Conservation (phyloP, 768 basidiomycete species). For the Boletellus sp. region DNA sequence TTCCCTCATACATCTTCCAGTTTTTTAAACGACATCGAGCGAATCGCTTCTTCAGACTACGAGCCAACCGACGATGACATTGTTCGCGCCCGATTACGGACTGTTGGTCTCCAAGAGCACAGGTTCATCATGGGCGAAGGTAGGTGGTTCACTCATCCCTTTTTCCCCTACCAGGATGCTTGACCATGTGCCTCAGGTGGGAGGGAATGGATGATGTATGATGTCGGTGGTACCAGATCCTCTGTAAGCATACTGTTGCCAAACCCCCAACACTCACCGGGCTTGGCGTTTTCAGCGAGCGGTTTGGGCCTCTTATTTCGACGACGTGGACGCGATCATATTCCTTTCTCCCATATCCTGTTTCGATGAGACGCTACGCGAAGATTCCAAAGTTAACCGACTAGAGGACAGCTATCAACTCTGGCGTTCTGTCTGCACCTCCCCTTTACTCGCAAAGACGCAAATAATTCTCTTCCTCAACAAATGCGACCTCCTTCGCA, state of each 20-base stretch:
- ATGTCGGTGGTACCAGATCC: conserved; percentile 75
- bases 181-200: conserved; percentile 41
- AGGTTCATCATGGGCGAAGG: conserved; percentile 62
- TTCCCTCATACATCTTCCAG: conserved; percentile 33
- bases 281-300: conserved; percentile 44
- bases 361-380: conserved; percentile 76
- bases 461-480: conserved; percentile 57
- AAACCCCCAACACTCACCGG: conserved; percentile 1
- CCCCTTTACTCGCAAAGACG: conserved; percentile 57
- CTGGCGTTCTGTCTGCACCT: conserved; percentile 72
- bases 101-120: conserved; percentile 76
- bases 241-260: conserved; percentile 38
- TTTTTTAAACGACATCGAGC: conserved; percentile 65
- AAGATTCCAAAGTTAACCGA: conserved; percentile 66
- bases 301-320: conserved; percentile 80
- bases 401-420: conserved; percentile 74
- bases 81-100: conserved; percentile 72
- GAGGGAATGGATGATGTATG: conserved; percentile 76
- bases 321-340: conserved; percentile 80
- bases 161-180: neutral
- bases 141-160: conserved; percentile 18
- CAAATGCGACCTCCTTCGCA: conserved; percentile 69
- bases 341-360: conserved; percentile 73
- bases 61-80: conserved; percentile 75
- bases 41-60: conserved; percentile 60